Evolutionary conservation across 306 rosid genomes (phyloP).

Genomic region (Cucurbita ficifolia): DNA sequence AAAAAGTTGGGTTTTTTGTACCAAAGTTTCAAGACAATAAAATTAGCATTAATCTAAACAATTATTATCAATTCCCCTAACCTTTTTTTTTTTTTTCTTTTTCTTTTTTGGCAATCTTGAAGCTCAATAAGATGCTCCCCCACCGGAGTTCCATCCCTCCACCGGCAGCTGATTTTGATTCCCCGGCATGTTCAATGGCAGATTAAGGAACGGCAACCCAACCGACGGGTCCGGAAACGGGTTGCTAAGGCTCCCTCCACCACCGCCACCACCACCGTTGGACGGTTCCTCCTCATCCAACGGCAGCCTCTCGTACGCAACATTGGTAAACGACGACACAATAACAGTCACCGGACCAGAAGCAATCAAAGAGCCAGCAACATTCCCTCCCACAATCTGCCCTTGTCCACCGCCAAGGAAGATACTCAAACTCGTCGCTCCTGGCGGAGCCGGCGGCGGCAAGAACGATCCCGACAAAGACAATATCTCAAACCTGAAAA

Average conservation of each 20-base stretch:
- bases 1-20: neutral
- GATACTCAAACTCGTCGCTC: constrained; percentile 61
- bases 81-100: constrained; percentile 20
- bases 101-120: constrained; percentile 9
- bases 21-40: constrained; percentile 5
- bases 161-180: constrained; percentile 36
- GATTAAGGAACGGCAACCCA: constrained; percentile 68
- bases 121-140: constrained; percentile 38
- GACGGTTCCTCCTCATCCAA: constrained; percentile 75
- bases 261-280: neutral
- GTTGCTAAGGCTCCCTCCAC: constrained; percentile 16
- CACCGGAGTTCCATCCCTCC: constrained; percentile 62
- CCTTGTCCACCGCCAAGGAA: constrained; percentile 88
- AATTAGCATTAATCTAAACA: constrained; percentile 10
- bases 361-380: constrained; percentile 72
- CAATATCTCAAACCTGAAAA: constrained; percentile 47
- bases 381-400: constrained; percentile 83
- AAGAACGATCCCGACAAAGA: constrained; percentile 65
- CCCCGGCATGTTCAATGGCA: constrained; percentile 54
- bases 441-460: constrained; percentile 93
- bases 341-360: constrained; percentile 76
- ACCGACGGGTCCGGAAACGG: constrained; percentile 57
- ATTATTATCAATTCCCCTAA: constrained; percentile 22
- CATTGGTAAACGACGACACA: constrained; percentile 84
- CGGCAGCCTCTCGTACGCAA: constrained; percentile 82